Evolutionary conservation across 768 basidiomycete genomes (phyloP), one percentile per base, ranked within the genome.

Genomic region (Suillus sp.): DNA sequence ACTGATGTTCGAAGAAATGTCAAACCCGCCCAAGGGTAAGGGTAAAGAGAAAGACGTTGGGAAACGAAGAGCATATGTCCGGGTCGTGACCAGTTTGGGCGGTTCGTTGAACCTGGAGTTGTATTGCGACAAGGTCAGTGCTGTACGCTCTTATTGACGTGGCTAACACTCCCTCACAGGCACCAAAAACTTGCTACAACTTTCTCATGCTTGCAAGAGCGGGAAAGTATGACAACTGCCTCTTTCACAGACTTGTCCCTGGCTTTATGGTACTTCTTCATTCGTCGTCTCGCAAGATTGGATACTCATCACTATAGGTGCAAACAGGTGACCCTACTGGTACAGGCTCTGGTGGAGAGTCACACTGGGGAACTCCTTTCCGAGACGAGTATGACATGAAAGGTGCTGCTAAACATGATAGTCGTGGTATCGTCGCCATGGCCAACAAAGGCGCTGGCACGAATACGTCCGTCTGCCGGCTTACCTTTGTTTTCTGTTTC

Each of bases 301-400:
- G 25, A 30, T 40, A 9, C 67, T 61, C n/a, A 38, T 62, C 11
- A 16, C 51, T 22, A 2, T 64, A 95, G 95, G 86, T 95, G n/a
- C 96, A 99, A 84, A 95, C 95, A 2, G 97, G 97, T 37, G 97
- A 99, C 72, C 97, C 97, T 7, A 93, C 93, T 0, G 96, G 97
- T 2, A 99, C 95, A 1, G 97, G 97, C 1, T 81, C 91, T 35
- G 97, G 97, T 10, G 97, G 97, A 6, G 83, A 93, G 68, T 95
- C 93, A 7, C 87, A 87, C 72, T 99, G 97, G 97, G 95, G 93
- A 1, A 94, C 90, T 18, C 92, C 95, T 11, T 99, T 99, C 78
- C 86, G 96, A 62, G 97, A 99, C 71, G 97, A 99, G 75, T 85
- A 92, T 71, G 91, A 93, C 70, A 70, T 92, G 64, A 94, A 93